Evolutionary conservation across 2,329 filamentous ascomycete genomes (phyloP), one percentile per base, ranked within the genome.

Genomic region (Curvularia spicifera): DNA sequence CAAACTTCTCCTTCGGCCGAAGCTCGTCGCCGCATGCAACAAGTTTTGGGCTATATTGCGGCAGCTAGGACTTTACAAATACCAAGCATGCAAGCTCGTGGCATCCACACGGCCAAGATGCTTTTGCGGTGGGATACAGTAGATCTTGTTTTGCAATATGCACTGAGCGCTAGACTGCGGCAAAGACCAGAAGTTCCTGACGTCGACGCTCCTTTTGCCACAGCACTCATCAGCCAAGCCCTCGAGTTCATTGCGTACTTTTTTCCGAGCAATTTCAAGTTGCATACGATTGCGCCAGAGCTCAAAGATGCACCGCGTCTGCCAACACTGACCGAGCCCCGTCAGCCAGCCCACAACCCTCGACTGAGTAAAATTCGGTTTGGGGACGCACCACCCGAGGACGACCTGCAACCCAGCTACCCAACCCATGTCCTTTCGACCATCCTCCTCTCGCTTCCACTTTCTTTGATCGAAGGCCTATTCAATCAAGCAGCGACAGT

Each of bases 371-470:
- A 82, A 60, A 91, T 92, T 51, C 85, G 87, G 59, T 92, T 92
- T 68, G 89, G 89, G n/a, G 88, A 91, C 63, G 78, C 89, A 20
- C 79, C 85, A 2, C 65, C 71, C 2, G 78, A 78, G 26, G 76
- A 82, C 33, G 77, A 81, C 10, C 67, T 71, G 29, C 72, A 76
- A 39, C 68, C 76, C 10, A 76, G 72, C 20, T 66, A 67, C 49
- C 62, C 81, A 29, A 81, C 82, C 24, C 79, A 80, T 0, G 75
- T 83, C 0, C 77, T 93, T 5, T 92, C 90, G 0, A 87, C 84
- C 28, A 79, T 91, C 22, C 79, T 93, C 2, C 78, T 91, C 51
- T 91, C 90, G 40, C 78, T 93, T 5, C 90, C 90, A 0, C 90
- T 90, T 64, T 79, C 83, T 13, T 79, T 88, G 28, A 79, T 93